phyloP scores from a whole-genome alignment of 768 basidiomycete genomes.

The Leccinum variicolor region DNA sequence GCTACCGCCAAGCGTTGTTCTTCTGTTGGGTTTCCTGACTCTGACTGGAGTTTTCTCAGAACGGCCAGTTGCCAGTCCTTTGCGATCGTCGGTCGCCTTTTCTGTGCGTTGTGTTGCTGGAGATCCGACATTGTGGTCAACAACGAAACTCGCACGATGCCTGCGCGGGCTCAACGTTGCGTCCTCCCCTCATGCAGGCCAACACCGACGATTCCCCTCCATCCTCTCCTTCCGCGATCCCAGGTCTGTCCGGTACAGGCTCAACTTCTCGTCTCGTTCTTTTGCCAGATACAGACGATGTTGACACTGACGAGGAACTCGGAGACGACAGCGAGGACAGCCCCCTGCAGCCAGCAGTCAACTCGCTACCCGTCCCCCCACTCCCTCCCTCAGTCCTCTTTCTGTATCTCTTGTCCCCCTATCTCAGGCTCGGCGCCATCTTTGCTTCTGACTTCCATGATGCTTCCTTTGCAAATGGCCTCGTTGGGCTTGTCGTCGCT shows the following conservation, averaged over 20 bases:
- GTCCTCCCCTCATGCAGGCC: conserved; percentile 10
- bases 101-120: neutral
- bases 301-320: conserved; percentile 41
- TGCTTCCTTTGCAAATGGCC: conserved; percentile 45
- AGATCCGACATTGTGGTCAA: neutral
- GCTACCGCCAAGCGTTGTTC: conserved; percentile 19
- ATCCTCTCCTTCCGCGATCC: neutral
- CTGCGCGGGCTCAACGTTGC: neutral
- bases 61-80: conserved; percentile 29
- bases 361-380: conserved; percentile 35
- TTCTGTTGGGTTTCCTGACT: conserved; percentile 22
- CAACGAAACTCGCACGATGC: conserved; percentile 16
- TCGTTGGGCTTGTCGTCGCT: conserved; percentile 49
- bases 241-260: conserved; percentile 28
- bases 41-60: conserved; percentile 23
- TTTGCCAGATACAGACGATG: conserved; percentile 52
- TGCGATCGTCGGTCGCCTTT: conserved; percentile 17
- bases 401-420: conserved; percentile 66
- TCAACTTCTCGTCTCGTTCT: conserved; percentile 60
- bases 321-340: conserved; percentile 35
- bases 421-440: conserved; percentile 69
- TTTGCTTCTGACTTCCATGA: conserved; percentile 46
- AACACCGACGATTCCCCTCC: conserved; percentile 12
- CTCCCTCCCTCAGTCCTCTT: conserved; percentile 58
- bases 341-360: conserved; percentile 3